phyloP scores from a whole-genome alignment of 2,329 filamentous ascomycete species.

The Trichoderma semiorbis region DNA sequence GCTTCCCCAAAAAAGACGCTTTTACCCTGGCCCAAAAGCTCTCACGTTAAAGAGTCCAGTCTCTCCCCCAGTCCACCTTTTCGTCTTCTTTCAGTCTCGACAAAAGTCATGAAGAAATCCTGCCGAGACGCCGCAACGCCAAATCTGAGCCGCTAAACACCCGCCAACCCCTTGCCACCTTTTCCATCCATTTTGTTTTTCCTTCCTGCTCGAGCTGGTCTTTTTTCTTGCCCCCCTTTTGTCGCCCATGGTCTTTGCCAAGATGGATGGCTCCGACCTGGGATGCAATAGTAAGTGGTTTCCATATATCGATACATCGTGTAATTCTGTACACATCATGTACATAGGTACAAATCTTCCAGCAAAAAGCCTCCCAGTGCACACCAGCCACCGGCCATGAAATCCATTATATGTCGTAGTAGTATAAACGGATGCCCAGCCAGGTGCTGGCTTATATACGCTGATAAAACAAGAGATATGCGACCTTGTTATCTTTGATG shows the following conservation, averaged over 20 bases:
- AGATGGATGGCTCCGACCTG: neutral
- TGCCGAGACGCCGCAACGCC: constrained; percentile 31
- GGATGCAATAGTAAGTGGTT: neutral
- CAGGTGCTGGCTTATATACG: constrained; percentile 48
- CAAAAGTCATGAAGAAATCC: constrained; percentile 20
- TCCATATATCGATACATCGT: neutral
- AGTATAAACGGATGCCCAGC: neutral
- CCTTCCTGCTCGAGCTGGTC: constrained; percentile 20
- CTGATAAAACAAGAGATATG: constrained; percentile 95
- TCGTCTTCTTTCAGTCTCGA: constrained; percentile 18
- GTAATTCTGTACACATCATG: neutral
- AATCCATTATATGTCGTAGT: constrained; percentile 3
- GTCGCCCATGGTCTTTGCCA: neutral
- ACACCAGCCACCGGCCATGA: neutral
- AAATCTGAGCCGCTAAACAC: constrained; percentile 25
- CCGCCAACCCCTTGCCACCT: constrained; percentile 20
- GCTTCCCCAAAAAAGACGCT: constrained; percentile 3
- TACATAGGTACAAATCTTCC: neutral
- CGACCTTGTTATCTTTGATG: constrained; percentile 91
- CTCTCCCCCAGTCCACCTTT: neutral
- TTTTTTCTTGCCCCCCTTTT: constrained; percentile 16
- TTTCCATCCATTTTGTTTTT: neutral
- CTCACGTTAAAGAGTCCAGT: neutral
- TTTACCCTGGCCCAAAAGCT: constrained; percentile 3
- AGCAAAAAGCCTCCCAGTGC: neutral